These are phyloP conservation scores for Aspergillus piperis DNA, from an alignment of 2,329 filamentous ascomycete species.

Conservation along the genomic window DNA sequence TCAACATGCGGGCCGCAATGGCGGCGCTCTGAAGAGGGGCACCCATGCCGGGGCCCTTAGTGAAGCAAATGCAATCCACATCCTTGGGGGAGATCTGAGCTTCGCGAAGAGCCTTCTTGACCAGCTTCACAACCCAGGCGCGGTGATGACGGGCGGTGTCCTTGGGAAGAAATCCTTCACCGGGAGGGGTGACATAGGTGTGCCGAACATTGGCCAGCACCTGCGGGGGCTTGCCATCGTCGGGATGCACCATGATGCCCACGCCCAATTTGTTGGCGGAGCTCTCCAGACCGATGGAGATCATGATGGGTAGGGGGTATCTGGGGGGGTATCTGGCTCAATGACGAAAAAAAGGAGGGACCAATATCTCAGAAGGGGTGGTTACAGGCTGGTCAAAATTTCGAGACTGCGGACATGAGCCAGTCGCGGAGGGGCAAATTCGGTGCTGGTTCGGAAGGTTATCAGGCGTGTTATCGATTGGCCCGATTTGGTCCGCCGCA, in stretches of 20 bases:
- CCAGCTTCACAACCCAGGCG: slow-evolving; percentile 76
- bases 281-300: slow-evolving; percentile 78
- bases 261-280: slow-evolving; percentile 98
- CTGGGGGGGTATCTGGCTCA: not conserved
- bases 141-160: slow-evolving; percentile 94
- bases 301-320: slow-evolving; percentile 47
- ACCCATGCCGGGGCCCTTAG: slow-evolving; percentile 94
- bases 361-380: not conserved
- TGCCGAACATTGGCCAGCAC: slow-evolving; percentile 93
- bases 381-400: not conserved
- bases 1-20: slow-evolving; percentile 77
- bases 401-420: not conserved
- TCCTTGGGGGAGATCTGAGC: slow-evolving; percentile 64
- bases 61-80: slow-evolving; percentile 93
- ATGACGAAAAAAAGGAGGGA: not conserved
- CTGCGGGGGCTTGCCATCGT: slow-evolving; percentile 56
- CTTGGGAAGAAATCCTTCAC: slow-evolving; percentile 92
- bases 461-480: slow-evolving; percentile 36
- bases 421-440: slow-evolving; percentile 19
- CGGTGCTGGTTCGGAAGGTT: slow-evolving; percentile 22
- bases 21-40: slow-evolving; percentile 86
- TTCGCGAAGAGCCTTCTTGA: slow-evolving; percentile 73
- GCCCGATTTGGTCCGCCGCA: slow-evolving; percentile 18
- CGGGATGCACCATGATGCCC: slow-evolving; percentile 79
- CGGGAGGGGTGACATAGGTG: slow-evolving; percentile 88